Evolutionary conservation across 1,284 basidiomycete species (phyloP).

Genomic region (Clitocybe nebularis): DNA sequence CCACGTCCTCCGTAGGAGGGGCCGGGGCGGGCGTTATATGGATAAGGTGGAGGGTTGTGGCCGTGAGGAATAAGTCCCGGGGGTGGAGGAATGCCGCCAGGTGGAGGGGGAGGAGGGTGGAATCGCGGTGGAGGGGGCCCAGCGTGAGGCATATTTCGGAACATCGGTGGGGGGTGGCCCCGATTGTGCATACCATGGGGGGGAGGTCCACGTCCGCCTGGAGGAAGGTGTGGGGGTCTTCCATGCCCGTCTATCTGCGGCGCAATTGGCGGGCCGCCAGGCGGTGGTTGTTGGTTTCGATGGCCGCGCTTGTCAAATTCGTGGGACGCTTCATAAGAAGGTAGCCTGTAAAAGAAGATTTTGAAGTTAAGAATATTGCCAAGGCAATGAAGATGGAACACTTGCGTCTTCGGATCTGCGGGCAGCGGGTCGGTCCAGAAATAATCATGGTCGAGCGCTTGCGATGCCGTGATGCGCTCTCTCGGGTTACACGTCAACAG

Average conservation of each 20-base stretch:
- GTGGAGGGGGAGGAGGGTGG: conserved; percentile 13
- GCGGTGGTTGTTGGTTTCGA: conserved; percentile 33
- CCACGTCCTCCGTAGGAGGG: conserved; percentile 11
- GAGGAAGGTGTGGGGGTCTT: conserved; percentile 1
- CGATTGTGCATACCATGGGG: conserved; percentile 6
- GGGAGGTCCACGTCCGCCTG: neutral
- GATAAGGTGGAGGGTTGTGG: conserved; percentile 10
- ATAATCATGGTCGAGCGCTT: conserved; percentile 88
- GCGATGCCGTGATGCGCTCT: conserved; percentile 84
- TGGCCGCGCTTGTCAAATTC: conserved; percentile 80
- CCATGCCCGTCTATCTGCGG: conserved; percentile 4
- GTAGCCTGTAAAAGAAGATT: conserved; percentile 46
- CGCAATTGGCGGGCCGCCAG: conserved; percentile 12
- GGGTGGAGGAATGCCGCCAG: conserved; percentile 7
- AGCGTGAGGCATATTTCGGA: neutral
- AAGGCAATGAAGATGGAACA: too few relatives aligned
- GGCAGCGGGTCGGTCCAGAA: conserved; percentile 88
- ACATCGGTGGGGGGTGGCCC: conserved; percentile 5
- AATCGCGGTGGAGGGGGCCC: too few relatives aligned
- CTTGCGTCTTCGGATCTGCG: conserved; percentile 79
- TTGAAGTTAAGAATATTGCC: too few relatives aligned
- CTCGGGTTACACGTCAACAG: conserved; percentile 89
- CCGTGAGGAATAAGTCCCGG: conserved; percentile 10
- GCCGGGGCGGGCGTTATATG: conserved; percentile 5
- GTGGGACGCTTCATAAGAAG: conserved; percentile 76